Evolutionary conservation across 179 eudicot genomes (phyloP), one percentile per base, ranked within the genome.

Genomic region (Nepenthes alata): DNA sequence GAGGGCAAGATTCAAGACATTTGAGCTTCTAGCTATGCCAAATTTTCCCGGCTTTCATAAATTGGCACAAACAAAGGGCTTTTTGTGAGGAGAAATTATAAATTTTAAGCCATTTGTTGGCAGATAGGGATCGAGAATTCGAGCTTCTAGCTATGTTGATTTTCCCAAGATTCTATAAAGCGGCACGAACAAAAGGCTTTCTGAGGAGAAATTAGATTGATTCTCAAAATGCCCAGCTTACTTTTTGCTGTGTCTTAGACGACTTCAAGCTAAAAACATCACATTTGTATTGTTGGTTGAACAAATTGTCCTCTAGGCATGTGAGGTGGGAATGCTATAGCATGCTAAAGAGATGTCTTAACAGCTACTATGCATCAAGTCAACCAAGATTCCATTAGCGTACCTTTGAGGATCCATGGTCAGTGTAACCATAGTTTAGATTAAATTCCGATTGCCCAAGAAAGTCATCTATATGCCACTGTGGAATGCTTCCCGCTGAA

Each of bases 391-490:
- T 25, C 25, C 25, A 25, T 25, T 25, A 37, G 35, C 77, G 57
- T 75, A 90, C 95, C 97, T 81, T 90, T 66, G 88, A 90, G 45
- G 97, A 75, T 61, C 65, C 74, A 48, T 78, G 72, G 53, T 77
- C 83, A 14, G 71, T 57, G 64, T 70, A 82, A 60, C 75, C 71
- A 71, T 72, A 88, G 11, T 53, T 74, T 62, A 81, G 87, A 58
- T 70, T 74, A 75, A 75, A 71, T 9, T 79, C 93, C 67, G 64
- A 73, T 39, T 82, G 61, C 11, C 85, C 93, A 67, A 83, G 62
- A 73, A 72, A 81, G 1, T 90, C 90, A 74, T 90, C 97, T 3
- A 87, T 53, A 45, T 79, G 83, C 96, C 91, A 88, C 60, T 76
- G 88, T 5, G 85, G 57, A 53, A 83, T 67, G 76, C 72, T 67